Evolutionary conservation across 352 stramenopile genomes (phyloP), one percentile per base, ranked within the genome.

Genomic region (Phytopythium oedochilum): DNA sequence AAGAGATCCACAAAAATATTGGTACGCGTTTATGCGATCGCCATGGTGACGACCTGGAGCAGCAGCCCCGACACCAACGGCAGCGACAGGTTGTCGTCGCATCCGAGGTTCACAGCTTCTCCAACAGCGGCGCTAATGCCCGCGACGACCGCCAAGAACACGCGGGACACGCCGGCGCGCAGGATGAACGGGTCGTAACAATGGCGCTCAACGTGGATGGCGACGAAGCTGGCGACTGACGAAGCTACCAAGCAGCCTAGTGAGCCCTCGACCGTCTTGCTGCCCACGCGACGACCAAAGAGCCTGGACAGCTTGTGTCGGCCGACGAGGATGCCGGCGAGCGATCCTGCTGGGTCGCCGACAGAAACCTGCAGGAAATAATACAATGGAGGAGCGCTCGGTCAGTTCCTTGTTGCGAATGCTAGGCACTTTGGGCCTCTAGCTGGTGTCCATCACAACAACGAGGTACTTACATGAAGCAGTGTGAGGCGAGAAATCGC

Each of bases 401-500:
- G n/a, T n/a, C n/a, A n/a, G n/a, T n/a, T n/a, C n/a, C n/a, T n/a
- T n/a, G n/a, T n/a, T n/a, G n/a, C n/a, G n/a, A n/a, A n/a, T n/a
- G n/a, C n/a, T n/a, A n/a, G n/a, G n/a, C n/a, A n/a, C n/a, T n/a
- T n/a, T n/a, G n/a, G n/a, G n/a, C n/a, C n/a, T n/a, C n/a, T n/a
- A n/a, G n/a, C n/a, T n/a, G n/a, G n/a, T n/a, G n/a, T n/a, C n/a
- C n/a, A n/a, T n/a, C n/a, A n/a, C n/a, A n/a, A n/a, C n/a, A n/a
- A n/a, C n/a, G n/a, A n/a, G n/a, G n/a, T n/a, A n/a, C n/a, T n/a
- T 64, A 87, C 76, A 46, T 82, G 70, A 23, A 88, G 70, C 48
- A 88, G 65, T 11, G 73, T 63, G 26, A 88, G 73, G 15, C 70
- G 65, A 17, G 76, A 71, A 18, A 85, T 53, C 32, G 60, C 54